Base-by-base conservation (phyloP, 129 eudicot genomes). In the Glebionis coronaria region DNA sequence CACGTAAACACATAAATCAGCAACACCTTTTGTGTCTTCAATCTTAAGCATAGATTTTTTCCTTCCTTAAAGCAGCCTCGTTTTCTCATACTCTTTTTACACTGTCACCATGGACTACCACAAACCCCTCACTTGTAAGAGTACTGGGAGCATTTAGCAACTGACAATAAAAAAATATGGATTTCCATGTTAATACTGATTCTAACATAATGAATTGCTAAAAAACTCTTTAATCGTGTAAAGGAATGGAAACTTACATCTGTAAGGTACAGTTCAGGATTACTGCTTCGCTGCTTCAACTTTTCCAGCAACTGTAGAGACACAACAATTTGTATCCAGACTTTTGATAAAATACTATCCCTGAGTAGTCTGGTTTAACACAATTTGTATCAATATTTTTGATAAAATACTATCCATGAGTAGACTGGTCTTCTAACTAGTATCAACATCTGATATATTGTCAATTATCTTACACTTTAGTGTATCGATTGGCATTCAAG, bases 121-220 rank as follows among this genome's bases (percentile, higher is more conserved):
- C 88, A 60, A 90, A 78, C 56, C 97, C 95, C 73, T 90, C 97
- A 42, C 73, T 83, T 54, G 97, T 83, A 56, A 90, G 97, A 20
- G 84, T 86, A 35, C 86, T n/a, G n/a, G n/a, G n/a, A n/a, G n/a
- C n/a, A n/a, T n/a, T n/a, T n/a, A n/a, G n/a, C n/a, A n/a, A n/a
- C 97, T 90, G 88, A 57, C 47, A 73, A 35, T 57, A n/a, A 60
- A 61, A 31, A 9, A 35, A 35, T 15, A 66, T 29, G 47, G 12
- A 47, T 28, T 66, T 45, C 11, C 9, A 23, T 47, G 70, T 12
- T 49, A 11, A 42, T 13, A 21, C 20, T 55, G n/a, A 23, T 15
- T 40, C 8, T 21, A 58, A 18, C 64, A 5, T 70, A 4, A 35
- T 18, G 11, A 47, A 18, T 45, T 45, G 68, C 60, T 7, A 45